phyloP scores from a whole-genome alignment of 116 monocot genomes.

The Posidonia oceanica region DNA sequence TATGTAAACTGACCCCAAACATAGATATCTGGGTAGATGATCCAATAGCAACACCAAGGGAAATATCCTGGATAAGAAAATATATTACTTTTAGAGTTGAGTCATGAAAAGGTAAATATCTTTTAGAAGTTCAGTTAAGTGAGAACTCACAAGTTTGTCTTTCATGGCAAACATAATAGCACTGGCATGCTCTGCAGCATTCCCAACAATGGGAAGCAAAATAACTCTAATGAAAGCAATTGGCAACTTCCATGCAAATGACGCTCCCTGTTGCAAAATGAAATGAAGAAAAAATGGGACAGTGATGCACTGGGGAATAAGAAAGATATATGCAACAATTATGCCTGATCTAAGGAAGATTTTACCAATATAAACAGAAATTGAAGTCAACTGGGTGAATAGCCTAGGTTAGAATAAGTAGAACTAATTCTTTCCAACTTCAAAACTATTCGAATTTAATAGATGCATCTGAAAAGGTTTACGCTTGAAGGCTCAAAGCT shows the following conservation, averaged over 20 bases:
- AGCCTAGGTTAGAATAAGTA: no score
- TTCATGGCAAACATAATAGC: constrained; percentile 82
- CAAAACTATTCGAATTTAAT: no score
- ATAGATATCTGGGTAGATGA: constrained; percentile 82
- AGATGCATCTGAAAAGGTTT: no score
- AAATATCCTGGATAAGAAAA: constrained; percentile 41
- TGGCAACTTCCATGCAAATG: constrained; percentile 45
- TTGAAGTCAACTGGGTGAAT: no score
- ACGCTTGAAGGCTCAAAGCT: no score
- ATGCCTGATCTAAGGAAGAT: no score
- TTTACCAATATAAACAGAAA: no score
- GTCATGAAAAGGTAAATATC: not conserved
- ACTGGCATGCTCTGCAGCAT: constrained; percentile 80
- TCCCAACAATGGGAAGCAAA: constrained; percentile 73
- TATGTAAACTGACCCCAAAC: constrained; percentile 45
- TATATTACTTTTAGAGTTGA: not conserved
- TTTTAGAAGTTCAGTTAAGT: not conserved
- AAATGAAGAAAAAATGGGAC: not conserved
- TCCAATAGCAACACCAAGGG: constrained; percentile 74
- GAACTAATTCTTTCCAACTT: no score
- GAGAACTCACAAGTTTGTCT: constrained; percentile 57
- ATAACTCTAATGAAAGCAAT: constrained; percentile 76
- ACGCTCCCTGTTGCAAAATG: constrained; percentile 44
- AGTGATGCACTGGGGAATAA: not conserved
- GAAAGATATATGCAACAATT: no score